Evolutionary conservation across 192 early-diverging fungal species (phyloP), one percentile per base, ranked within the genome.

Genomic region (Phlyctochytrium planicorne): DNA sequence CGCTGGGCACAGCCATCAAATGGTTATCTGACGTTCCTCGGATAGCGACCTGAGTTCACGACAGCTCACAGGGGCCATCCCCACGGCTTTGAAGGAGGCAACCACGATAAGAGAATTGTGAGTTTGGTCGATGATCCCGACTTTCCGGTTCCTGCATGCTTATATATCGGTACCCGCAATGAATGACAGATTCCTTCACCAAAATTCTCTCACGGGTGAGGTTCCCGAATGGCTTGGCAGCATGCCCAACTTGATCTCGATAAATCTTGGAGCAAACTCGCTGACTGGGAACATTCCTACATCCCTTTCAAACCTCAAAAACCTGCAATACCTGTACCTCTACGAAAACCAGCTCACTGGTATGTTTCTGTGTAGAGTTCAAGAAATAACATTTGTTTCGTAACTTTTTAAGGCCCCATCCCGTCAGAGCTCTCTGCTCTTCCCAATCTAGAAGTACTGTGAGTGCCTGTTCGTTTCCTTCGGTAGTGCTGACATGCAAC

Each of bases 291-390:
- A 12, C 30, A 25, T 62, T 12, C 60, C 60, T 4, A 34, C 60
- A 3, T 34, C 60, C 60, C 34, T 62, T 17, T 33, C 60, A 10
- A 57, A 14, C 55, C 16, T 57, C 20, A 57, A 14, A 29, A 57
- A 57, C 55, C 55, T 57, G 25, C 6, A 14, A 6, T 29, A 57
- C 20, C 10, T 57, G 55, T 57, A 57, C 55, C 20, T 57, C 27
- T 25, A 57, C 55, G 55, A 57, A 57, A 57, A 57, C 55, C 12
- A 57, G 12, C 55, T 57, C 25, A 50, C 12, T n/a, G 40, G 40
- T 50, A n/a, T n/a, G n/a, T n/a, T n/a, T n/a, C n/a, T n/a, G n/a
- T n/a, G n/a, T n/a, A n/a, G n/a, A n/a, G n/a, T n/a, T n/a, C n/a
- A n/a, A n/a, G n/a, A n/a, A n/a, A n/a, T n/a, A n/a, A n/a, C n/a